Evolutionary conservation across 148 eudicot genomes (phyloP).

Genomic region (Limonium bicolor): DNA sequence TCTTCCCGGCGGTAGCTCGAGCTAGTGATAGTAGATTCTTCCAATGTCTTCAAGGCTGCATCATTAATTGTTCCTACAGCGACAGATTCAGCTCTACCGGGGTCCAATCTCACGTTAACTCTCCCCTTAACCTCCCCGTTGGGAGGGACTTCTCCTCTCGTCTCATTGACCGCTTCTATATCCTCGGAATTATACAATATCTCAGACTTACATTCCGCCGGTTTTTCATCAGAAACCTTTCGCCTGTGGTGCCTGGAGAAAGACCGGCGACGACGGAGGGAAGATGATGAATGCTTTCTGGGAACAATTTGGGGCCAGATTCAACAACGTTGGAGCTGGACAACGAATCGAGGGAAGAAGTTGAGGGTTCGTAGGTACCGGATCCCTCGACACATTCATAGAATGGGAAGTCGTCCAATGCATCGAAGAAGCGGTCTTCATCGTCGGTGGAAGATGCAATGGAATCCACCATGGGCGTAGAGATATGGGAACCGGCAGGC

Average conservation of each 20-base stretch:
- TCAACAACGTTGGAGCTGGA: conserved; percentile 4
- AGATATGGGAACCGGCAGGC: too few species aligned
- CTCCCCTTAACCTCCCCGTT: conserved; percentile 1
- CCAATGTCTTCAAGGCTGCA: conserved; percentile 7
- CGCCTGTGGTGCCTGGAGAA: conserved; percentile 2
- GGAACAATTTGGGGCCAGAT: neutral
- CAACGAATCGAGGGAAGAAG: conserved; percentile 6
- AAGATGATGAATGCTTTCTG: conserved; percentile 6
- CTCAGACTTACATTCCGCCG: neutral
- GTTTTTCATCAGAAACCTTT: neutral
- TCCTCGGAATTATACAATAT: conserved; percentile 1
- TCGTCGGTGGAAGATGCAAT: conserved; percentile 13
- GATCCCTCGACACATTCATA: conserved; percentile 18
- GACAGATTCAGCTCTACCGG: conserved; percentile 1
- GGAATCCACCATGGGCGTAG: conserved; percentile 14
- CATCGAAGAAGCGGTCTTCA: conserved; percentile 29
- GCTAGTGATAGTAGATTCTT: conserved; percentile 9
- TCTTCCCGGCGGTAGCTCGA: conserved; percentile 1
- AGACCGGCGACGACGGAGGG: conserved; percentile 29
- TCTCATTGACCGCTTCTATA: neutral
- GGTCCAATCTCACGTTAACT: conserved; percentile 7
- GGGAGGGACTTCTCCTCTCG: conserved; percentile 4
- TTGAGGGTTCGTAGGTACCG: neutral
- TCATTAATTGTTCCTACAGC: neutral
- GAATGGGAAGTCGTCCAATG: conserved; percentile 43